Conservation (phyloP, 495 filamentous ascomycete species). For the Trypethelium eluteriae region DNA sequence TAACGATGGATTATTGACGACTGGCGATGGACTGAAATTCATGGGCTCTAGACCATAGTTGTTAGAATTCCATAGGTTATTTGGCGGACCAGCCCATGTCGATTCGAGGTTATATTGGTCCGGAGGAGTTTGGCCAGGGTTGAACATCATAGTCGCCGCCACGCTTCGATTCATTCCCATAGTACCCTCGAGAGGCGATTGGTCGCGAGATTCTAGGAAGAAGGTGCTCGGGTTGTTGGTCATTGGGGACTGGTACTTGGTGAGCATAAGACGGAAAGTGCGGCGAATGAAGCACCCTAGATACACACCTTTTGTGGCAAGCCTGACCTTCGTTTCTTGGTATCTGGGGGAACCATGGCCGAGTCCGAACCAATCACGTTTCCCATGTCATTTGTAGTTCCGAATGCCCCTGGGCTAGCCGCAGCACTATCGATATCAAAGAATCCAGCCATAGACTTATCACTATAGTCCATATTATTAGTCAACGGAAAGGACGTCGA, state of each 20-base stretch:
- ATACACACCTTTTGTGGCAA: neutral
- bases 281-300: neutral
- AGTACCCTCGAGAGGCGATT: slow-evolving; percentile 2
- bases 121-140: slow-evolving; percentile 18
- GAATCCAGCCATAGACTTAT: slow-evolving; percentile 55
- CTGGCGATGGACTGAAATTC: slow-evolving; percentile 23
- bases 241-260: slow-evolving; percentile 18
- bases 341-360: slow-evolving; percentile 8
- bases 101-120: slow-evolving; percentile 15
- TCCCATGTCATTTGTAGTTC: slow-evolving; percentile 9
- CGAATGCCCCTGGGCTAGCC: slow-evolving; percentile 53
- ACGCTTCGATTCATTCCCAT: slow-evolving; percentile 7
- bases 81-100: slow-evolving; percentile 18
- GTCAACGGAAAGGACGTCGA: slow-evolving; percentile 21
- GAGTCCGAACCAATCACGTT: slow-evolving; percentile 11
- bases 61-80: slow-evolving; percentile 19
- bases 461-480: slow-evolving; percentile 47
- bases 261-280: neutral
- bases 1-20: slow-evolving; percentile 13
- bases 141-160: slow-evolving; percentile 16
- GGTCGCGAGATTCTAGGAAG: slow-evolving; percentile 13
- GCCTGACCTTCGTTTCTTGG: slow-evolving; percentile 1
- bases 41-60: slow-evolving; percentile 14
- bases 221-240: slow-evolving; percentile 10
- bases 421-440: slow-evolving; percentile 67